These are phyloP conservation scores for Calonectria ilicicola DNA, from an alignment of 2,329 filamentous ascomycete species.

Conservation along the genomic window DNA sequence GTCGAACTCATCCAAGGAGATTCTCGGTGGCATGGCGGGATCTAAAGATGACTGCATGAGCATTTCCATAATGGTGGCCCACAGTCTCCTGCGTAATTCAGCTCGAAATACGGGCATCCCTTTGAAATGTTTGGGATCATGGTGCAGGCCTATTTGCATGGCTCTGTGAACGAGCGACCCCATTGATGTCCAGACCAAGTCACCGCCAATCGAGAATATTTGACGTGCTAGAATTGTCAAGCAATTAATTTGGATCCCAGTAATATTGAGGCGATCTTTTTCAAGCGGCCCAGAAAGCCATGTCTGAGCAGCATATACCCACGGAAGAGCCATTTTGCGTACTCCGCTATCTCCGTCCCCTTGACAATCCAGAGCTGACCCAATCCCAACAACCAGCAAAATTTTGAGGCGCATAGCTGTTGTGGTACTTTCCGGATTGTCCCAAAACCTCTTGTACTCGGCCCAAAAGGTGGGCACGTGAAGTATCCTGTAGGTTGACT, in stretches of 20 bases:
- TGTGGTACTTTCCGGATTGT: conserved; percentile 41
- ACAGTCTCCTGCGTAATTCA: conserved; percentile 55
- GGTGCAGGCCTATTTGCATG: conserved; percentile 60
- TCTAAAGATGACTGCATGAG: conserved; percentile 53
- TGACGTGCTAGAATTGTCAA: conserved; percentile 54
- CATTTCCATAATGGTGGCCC: conserved; percentile 58
- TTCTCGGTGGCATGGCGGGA: conserved; percentile 52
- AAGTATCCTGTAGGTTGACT: conserved; percentile 63
- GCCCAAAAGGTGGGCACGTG: conserved; percentile 64
- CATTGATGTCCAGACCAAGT: conserved; percentile 55
- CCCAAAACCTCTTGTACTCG: conserved; percentile 63
- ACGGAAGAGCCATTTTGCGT: conserved; percentile 46
- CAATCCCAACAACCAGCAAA: conserved; percentile 55
- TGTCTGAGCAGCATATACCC: conserved; percentile 54
- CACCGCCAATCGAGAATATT: conserved; percentile 55
- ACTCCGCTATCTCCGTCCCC: conserved; percentile 38
- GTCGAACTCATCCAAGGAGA: conserved; percentile 55
- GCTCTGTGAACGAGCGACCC: conserved; percentile 55
- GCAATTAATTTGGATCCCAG: conserved; percentile 55
- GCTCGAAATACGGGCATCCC: conserved; percentile 49
- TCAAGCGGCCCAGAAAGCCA: conserved; percentile 56
- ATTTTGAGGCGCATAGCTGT: conserved; percentile 48
- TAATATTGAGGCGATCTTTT: conserved; percentile 45
- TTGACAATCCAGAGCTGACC: conserved; percentile 48
- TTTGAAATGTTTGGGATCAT: conserved; percentile 54